A percentile compares a stretch with the other conserved stretches of the same genome.
phyloP scores from a whole-genome alignment of 164 flowering plant genomes.

The Aristolochia californica region DNA sequence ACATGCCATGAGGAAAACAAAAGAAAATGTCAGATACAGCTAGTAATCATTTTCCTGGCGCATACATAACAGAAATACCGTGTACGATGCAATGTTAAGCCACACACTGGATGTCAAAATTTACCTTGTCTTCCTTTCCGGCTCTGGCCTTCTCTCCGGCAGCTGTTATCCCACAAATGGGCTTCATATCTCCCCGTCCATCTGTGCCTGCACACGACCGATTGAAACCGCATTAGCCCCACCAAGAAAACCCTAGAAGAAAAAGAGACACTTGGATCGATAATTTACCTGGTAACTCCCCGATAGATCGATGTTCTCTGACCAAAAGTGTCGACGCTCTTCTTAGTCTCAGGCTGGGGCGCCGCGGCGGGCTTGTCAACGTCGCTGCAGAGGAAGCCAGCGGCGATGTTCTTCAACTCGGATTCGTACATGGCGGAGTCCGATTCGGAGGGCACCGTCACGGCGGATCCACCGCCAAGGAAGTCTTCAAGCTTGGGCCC shows the following conservation, averaged over 20 bases:
- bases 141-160: conserved; percentile 84
- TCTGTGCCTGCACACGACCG: conserved; percentile 39
- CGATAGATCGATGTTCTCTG: conserved; percentile 77
- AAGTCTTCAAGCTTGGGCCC: conserved; percentile 67
- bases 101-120: neutral
- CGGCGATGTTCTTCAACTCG: conserved; percentile 50
- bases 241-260: neutral
- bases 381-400: conserved; percentile 33
- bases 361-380: conserved; percentile 18
- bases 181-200: conserved; percentile 94
- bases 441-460: conserved; percentile 9
- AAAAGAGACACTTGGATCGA: neutral
- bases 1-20: conserved; percentile 4
- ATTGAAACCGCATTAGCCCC: neutral
- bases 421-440: conserved; percentile 31
- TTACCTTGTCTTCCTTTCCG: conserved; percentile 84
- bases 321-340: conserved; percentile 57
- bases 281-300: conserved; percentile 59
- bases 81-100: too few species aligned
- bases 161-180: conserved; percentile 84
- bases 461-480: conserved; percentile 27
- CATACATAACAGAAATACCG: too few species aligned
- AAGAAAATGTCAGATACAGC: neutral
- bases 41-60: too few species aligned
- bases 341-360: conserved; percentile 23